Evolutionary conservation across 305 asterid species (phyloP).

Genomic region (Fraxinus latifolia): DNA sequence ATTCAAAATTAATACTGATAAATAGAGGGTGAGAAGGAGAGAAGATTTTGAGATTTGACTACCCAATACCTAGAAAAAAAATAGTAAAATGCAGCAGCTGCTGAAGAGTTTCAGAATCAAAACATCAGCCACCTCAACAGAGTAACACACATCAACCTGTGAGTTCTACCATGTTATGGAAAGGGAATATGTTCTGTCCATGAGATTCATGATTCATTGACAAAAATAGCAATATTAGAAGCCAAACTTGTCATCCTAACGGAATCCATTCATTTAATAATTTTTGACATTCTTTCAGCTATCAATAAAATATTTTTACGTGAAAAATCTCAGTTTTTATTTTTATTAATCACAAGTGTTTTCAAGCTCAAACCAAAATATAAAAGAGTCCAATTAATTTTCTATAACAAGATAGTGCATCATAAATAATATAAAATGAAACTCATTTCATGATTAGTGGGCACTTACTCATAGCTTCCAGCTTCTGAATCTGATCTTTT

Average conservation of each 20-base stretch:
- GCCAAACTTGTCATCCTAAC: not conserved
- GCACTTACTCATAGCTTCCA: conserved; percentile 80
- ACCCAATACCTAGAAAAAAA: not conserved
- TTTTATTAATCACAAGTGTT: not conserved
- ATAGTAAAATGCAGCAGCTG: not conserved
- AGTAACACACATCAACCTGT: not conserved
- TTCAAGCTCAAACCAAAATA: conserved; percentile 8
- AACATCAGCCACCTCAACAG: conserved; percentile 6
- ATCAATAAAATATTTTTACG: not conserved
- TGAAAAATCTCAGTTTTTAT: not conserved
- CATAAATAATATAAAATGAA: not conserved
- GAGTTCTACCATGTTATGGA: not conserved
- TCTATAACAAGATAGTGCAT: not conserved
- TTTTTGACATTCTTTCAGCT: not conserved
- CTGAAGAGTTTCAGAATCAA: not conserved
- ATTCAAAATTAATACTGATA: not conserved
- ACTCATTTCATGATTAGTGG: not conserved
- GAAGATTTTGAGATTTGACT: not conserved
- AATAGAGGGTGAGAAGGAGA: not conserved
- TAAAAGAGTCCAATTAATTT: not conserved
- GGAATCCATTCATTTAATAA: not conserved
- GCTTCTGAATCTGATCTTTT: conserved; percentile 73
- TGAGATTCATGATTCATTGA: not conserved
- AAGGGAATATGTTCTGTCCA: not conserved
- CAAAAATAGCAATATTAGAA: not conserved